Evolutionary conservation across 805 yeast genomes (phyloP), one percentile per base, ranked within the genome.

Genomic region (Zygosaccharomyces bisporus): DNA sequence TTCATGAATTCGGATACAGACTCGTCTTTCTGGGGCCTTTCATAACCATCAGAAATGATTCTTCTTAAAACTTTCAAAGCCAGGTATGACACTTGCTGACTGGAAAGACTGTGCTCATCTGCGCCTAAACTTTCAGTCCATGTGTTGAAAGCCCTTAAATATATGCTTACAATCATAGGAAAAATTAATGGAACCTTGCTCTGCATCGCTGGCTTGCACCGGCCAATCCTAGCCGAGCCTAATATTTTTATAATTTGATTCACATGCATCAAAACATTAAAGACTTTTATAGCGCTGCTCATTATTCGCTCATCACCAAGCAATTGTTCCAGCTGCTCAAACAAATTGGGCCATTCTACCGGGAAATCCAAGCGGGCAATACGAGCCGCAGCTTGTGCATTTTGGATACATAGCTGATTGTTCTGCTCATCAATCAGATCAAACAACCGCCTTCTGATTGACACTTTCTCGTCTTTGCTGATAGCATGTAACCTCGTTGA

Each of bases 351-450:
- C 97, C 97, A 93, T 36, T 83, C 89, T 1, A 68, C 63, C 0
- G 98, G 97, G 60, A 86, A 93, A 56, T 93, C 99, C 45, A 79
- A 71, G 40, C 97, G 68, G 19, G 86, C 83, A 20, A 93, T 84
- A 47, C 82, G 72, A 1, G 95, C 82, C 5, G 86, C 71, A 0
- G 95, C 82, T 51, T 86, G 84, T 0, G 97, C 95, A 60, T 86
- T 85, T 66, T 93, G 98, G 23, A 84, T 75, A 23, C 83, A 68
- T 47, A 91, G 70, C 58, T 82, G 93, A 47, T 76, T 78, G 55
- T 87, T 86, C 41, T 81, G 79, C 57, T 86, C 95, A 49, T 74
- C 76, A 10, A 86, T 59, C 35, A 79, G 59, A 21, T 73, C 69
- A 52, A 88, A 84, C 7, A 86, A 60, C 33, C 82, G 68, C 14